These are phyloP conservation scores for Morella rubra DNA, from an alignment of 306 rosid species.

Conservation along the genomic window DNA sequence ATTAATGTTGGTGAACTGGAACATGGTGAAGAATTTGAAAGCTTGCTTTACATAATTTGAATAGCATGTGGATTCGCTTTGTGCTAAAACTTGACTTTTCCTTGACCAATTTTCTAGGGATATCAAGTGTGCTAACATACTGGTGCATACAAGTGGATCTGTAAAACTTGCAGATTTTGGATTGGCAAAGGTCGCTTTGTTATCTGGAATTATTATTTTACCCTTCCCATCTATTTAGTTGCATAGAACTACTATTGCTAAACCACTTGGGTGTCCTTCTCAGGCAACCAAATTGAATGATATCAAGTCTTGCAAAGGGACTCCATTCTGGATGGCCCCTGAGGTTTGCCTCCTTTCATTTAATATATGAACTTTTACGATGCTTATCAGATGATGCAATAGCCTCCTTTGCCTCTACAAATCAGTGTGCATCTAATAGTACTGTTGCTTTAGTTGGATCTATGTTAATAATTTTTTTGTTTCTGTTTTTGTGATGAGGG, in stretches of 20 bases:
- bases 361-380: not conserved
- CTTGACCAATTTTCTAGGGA: slow-evolving; percentile 31
- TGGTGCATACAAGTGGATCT: slow-evolving; percentile 48
- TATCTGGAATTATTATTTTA: not conserved
- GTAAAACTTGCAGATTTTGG: slow-evolving; percentile 63
- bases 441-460: not conserved
- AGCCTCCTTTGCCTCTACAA: not conserved
- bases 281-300: slow-evolving; percentile 60
- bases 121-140: slow-evolving; percentile 53
- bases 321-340: slow-evolving; percentile 61
- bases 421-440: not conserved
- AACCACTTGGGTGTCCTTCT: slow-evolving; percentile 10
- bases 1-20: not conserved
- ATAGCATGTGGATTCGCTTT: not conserved
- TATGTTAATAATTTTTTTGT: not conserved
- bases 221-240: not conserved
- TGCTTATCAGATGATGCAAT: not conserved
- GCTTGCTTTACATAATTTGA: not conserved
- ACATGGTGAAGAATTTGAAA: not conserved
- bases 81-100: not conserved
- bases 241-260: slow-evolving; percentile 10
- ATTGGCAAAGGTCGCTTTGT: slow-evolving; percentile 52
- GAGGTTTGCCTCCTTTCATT: slow-evolving; percentile 43
- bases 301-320: slow-evolving; percentile 56
- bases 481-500: not conserved